phyloP scores from a whole-genome alignment of 2,329 filamentous ascomycete genomes.

The Macrophomina pseudophaseolina region DNA sequence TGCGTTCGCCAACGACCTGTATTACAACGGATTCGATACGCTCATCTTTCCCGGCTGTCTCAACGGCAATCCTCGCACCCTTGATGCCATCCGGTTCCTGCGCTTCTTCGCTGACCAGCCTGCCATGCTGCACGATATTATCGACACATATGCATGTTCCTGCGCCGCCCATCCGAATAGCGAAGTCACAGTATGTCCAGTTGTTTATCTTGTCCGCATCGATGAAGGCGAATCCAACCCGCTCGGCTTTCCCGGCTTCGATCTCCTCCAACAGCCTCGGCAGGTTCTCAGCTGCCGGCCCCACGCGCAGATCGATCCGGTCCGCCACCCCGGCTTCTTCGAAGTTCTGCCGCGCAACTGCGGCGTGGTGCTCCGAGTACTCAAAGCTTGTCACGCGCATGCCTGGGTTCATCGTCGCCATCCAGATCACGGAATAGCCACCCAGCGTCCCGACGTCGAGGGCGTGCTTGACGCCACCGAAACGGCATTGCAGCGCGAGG shows the following conservation, averaged over 20 bases:
- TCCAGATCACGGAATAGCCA: constrained; percentile 60
- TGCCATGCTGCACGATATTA: constrained; percentile 54
- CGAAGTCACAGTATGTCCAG: constrained; percentile 55
- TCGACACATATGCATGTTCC: constrained; percentile 55
- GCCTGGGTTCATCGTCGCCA: constrained; percentile 48
- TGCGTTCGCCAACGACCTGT: constrained; percentile 55
- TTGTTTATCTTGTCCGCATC: constrained; percentile 59
- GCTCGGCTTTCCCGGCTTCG: constrained; percentile 41
- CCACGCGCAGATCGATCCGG: constrained; percentile 52
- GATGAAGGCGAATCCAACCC: constrained; percentile 59
- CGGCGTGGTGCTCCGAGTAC: constrained; percentile 51
- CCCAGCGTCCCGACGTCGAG: constrained; percentile 63
- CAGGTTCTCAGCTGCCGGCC: constrained; percentile 51
- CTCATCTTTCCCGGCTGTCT: constrained; percentile 49
- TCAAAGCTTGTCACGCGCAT: constrained; percentile 58
- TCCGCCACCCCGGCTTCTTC: constrained; percentile 46
- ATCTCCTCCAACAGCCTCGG: constrained; percentile 50
- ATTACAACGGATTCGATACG: constrained; percentile 50
- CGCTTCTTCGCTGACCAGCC: constrained; percentile 40
- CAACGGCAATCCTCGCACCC: constrained; percentile 48
- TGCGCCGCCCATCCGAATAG: constrained; percentile 44
- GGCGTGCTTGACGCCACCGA: constrained; percentile 36
- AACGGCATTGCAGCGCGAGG: constrained; percentile 40
- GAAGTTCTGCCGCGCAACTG: constrained; percentile 55
- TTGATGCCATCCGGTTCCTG: constrained; percentile 33